phyloP scores from a whole-genome alignment of 208 protist genomes.

The Sergeia podlipaevii region DNA sequence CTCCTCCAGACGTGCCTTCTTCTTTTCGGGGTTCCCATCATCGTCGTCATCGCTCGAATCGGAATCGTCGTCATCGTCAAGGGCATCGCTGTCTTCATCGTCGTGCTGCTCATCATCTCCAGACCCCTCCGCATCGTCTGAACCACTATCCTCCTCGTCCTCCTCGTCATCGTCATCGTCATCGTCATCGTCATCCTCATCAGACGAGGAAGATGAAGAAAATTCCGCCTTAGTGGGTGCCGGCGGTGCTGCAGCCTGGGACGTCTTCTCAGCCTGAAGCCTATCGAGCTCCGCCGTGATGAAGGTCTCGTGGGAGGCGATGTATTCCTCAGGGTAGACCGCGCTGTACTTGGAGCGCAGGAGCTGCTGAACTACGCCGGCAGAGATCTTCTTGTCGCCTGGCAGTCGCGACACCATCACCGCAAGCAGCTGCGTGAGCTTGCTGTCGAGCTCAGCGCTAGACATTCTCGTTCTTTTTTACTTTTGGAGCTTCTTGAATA shows the following conservation, averaged over 20 bases:
- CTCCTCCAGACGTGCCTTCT: constrained; percentile 38
- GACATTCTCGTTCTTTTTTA: constrained; percentile 12
- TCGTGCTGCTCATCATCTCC: constrained; percentile 20
- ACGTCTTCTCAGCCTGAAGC: constrained; percentile 20
- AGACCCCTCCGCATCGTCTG: constrained; percentile 35
- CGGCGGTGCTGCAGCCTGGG: constrained; percentile 1
- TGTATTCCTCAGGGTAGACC: constrained; percentile 53
- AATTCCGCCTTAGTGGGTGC: neutral
- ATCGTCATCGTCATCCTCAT: constrained; percentile 20
- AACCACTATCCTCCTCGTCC: constrained; percentile 23
- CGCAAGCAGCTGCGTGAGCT: constrained; percentile 57
- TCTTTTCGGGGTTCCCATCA: constrained; percentile 19
- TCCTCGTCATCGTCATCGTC: constrained; percentile 35
- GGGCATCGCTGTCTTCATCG: constrained; percentile 6
- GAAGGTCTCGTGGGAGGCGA: constrained; percentile 37
- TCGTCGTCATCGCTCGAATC: constrained; percentile 14
- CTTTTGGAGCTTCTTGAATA: constrained; percentile 1
- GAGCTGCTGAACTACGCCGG: constrained; percentile 63
- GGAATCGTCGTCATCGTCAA: constrained; percentile 14
- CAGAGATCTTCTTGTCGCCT: constrained; percentile 64
- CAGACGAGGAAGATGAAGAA: too few species aligned
- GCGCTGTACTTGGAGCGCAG: constrained; percentile 55
- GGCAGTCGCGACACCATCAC: constrained; percentile 66
- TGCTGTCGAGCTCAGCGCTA: constrained; percentile 46
- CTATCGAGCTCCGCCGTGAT: constrained; percentile 40